Evolutionary conservation across 148 eudicot genomes (phyloP), one percentile per base, ranked within the genome.

Genomic region (Rhododendron ferrugineum): DNA sequence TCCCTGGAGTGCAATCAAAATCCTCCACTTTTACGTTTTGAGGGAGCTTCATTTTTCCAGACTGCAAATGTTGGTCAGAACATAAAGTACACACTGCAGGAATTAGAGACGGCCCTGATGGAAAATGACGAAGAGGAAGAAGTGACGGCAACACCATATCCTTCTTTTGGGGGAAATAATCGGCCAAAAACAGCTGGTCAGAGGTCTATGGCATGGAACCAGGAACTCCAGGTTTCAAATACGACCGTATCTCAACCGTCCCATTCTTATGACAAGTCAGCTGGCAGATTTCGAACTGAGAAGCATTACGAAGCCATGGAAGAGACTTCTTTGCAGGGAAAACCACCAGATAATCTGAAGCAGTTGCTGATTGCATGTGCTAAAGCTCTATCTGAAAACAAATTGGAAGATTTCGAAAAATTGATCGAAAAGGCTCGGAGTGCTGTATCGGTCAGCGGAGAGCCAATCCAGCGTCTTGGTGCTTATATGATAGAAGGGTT

Each of bases 401-500:
- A 89, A 81, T n/a, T 90, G 10, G 89, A 89, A 0, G 96, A 93
- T 75, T 96, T 96, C 54, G 95, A 96, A 26, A 86, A 64, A 58
- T 85, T 94, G 84, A 91, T 89, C 2, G 90, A 89, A 66, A 85
- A 60, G 5, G 94, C 96, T 46, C 88, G 93, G 52, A 77, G 74
- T 10, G 85, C 83, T 52, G 98, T 96, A 79, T 96, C 98, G 0
- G 90, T 96, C 32, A 88, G 88, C 1, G 98, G 98, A 7, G 96
- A 93, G 30, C 98, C 98, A 11, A 90, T 96, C 50, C 98, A 96
- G 89, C 96, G 98, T 60, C 95, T 96, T 2, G 98, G 98, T 28
- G 98, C 98, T 10, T 96, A 96, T 89, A 90, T 96, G 94, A 85
- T 96, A 13, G 98, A 96, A 88, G 94, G 98, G 56, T 88, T 96